These are phyloP conservation scores for Monosporascus sp. DNA, from an alignment of 2,329 filamentous ascomycete species.

Conservation along the genomic window DNA sequence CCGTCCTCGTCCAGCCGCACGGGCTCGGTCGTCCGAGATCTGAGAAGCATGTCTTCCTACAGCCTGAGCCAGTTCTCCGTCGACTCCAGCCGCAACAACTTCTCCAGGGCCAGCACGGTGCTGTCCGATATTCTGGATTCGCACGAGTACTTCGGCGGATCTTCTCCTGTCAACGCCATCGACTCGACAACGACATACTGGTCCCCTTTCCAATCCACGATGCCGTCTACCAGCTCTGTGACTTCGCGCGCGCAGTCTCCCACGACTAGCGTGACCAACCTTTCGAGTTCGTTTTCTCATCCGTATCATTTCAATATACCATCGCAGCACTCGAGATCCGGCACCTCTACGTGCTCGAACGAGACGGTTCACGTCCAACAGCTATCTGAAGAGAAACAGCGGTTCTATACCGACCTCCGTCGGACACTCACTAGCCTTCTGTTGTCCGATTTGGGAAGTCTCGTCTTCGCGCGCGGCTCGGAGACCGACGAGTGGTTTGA, in stretches of 20 bases:
- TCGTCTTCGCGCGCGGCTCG: constrained; percentile 81
- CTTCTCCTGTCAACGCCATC: constrained; percentile 64
- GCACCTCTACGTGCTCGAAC: constrained; percentile 62
- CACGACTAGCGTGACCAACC: constrained; percentile 55
- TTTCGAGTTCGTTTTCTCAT: constrained; percentile 46
- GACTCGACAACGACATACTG: constrained; percentile 80
- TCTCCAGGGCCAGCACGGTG: constrained; percentile 50
- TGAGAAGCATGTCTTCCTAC: constrained; percentile 53
- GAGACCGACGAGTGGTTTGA: constrained; percentile 90
- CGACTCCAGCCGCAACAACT: constrained; percentile 61
- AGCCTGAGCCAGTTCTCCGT: constrained; percentile 67
- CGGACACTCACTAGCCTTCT: constrained; percentile 79
- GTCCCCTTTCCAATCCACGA: constrained; percentile 74
- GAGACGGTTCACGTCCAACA: constrained; percentile 61
- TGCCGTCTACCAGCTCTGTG: constrained; percentile 59
- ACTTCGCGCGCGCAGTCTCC: constrained; percentile 56
- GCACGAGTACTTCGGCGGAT: constrained; percentile 64
- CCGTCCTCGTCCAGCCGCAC: constrained; percentile 38
- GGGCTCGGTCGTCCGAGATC: constrained; percentile 49
- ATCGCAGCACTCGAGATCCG: constrained; percentile 51
- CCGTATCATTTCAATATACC: constrained; percentile 36
- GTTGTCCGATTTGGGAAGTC: constrained; percentile 81
- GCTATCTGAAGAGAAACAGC: constrained; percentile 63
- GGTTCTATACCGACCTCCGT: constrained; percentile 72
- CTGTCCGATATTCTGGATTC: constrained; percentile 64